Percentiles rank a stretch among this genome's conserved stretches.
Evolutionary conservation across 2,329 filamentous ascomycete species (phyloP).

Genomic region (Cladobotryum mycophilum): DNA sequence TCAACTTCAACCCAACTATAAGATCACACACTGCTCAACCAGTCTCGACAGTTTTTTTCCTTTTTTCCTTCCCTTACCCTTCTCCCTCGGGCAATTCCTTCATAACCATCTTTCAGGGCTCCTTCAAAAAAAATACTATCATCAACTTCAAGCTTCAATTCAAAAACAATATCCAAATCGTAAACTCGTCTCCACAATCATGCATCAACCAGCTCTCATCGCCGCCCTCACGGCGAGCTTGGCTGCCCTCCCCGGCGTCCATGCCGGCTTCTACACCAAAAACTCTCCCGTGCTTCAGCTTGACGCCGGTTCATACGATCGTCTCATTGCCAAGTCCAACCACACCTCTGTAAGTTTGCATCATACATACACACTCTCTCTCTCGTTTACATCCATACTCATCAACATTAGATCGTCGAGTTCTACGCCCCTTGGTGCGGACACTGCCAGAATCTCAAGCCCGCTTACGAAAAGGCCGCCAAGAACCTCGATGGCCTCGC

Average conservation of each 20-base stretch:
- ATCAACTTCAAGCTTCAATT: neutral
- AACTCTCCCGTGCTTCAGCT: slow-evolving; percentile 82
- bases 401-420: slow-evolving; percentile 51
- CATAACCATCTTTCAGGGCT: too few relatives aligned
- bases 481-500: slow-evolving; percentile 84
- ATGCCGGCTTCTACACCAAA: slow-evolving; percentile 75
- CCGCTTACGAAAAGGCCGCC: slow-evolving; percentile 90
- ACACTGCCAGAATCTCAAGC: slow-evolving; percentile 93
- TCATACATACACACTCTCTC: neutral
- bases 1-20: neutral
- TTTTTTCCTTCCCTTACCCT: neutral
- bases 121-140: too few relatives aligned
- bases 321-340: slow-evolving; percentile 80
- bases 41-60: neutral
- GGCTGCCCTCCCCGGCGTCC: slow-evolving; percentile 56
- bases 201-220: slow-evolving; percentile 49
- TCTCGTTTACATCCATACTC: neutral
- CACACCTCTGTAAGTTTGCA: slow-evolving; percentile 71
- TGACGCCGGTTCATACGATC: slow-evolving; percentile 71
- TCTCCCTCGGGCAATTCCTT: neutral
- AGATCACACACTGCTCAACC: neutral
- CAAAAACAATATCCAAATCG: neutral
- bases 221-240: slow-evolving; percentile 49
- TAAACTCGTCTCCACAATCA: slow-evolving; percentile 26
- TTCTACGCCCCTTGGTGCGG: slow-evolving; percentile 99